Evolutionary conservation across 208 protist genomes (phyloP), one percentile per base, ranked within the genome.

Genomic region (Vickermania ingenoplastis): DNA sequence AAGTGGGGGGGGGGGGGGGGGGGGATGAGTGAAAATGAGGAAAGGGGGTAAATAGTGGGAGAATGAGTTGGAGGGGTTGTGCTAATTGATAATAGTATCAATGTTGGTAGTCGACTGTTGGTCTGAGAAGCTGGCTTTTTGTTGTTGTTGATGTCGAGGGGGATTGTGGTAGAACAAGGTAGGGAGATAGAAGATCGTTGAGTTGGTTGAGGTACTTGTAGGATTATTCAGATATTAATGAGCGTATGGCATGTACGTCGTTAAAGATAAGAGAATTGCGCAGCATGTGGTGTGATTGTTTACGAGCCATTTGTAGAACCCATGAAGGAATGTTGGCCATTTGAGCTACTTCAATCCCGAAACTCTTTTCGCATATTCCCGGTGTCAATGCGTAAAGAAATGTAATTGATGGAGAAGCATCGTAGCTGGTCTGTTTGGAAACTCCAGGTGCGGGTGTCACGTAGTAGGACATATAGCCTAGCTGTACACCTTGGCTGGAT

Each of bases 311-410:
- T 14, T 83, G 68, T 17, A 89, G 75, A 53, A 91, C 30, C 1
- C 65, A 31, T 2, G 72, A 64, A 3, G 69, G 67, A 58, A 97
- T 82, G 36, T 89, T 90, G 24, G 94, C 91, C 66, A 94, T 81
- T 21, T 80, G 52, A 0, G 94, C 94, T 24, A 97, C 91, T 54
- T 97, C 89, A 14, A 97, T 79, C 48, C 94, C 94, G 65, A 94
- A 97, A 71, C 84, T 94, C 21, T 85, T 71, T 13, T 79, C 69
- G 57, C 84, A 97, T 25, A 96, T 79, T 23, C 94, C 94, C 2
- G 67, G 68, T 27, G 90, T 79, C 1, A 96, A 78, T 17, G 80
- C 80, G 65, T 97, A 96, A 28, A 96, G 54, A 73, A 97, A 97
- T 14, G 75, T 88, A 22, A 97, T 71, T 13, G 50, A 69, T 2